Conservation (phyloP, 768 basidiomycete species). For the Psilocybe cyanescens region DNA sequence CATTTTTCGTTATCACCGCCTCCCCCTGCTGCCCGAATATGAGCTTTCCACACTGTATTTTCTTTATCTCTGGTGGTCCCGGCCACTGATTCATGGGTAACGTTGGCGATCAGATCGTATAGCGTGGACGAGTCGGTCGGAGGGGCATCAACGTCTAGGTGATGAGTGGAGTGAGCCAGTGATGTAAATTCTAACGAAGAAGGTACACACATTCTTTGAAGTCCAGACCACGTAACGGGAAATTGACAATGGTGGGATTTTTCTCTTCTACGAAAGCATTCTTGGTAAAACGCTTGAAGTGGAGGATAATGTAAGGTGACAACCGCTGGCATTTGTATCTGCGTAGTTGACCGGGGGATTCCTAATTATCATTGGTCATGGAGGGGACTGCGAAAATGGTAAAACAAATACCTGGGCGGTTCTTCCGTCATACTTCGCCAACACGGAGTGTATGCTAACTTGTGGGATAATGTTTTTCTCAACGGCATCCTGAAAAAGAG, state of each 20-base stretch:
- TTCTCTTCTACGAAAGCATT: slow-evolving; percentile 98
- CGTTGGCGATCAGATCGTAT: slow-evolving; percentile 96
- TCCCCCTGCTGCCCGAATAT: slow-evolving; percentile 75
- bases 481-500: slow-evolving; percentile 92
- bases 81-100: slow-evolving; percentile 92
- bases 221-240: slow-evolving; percentile 91
- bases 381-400: not conserved
- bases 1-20: slow-evolving; percentile 89
- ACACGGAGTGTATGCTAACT: slow-evolving; percentile 86
- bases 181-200: slow-evolving; percentile 25
- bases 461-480: slow-evolving; percentile 99
- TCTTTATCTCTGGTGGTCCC: slow-evolving; percentile 95
- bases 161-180: slow-evolving; percentile 25
- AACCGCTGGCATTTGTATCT: slow-evolving; percentile 89
- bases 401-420: slow-evolving; percentile 73
- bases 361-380: slow-evolving; percentile 49
- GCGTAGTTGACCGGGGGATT: slow-evolving; percentile 82
- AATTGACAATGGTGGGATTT: slow-evolving; percentile 98
- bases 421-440: slow-evolving; percentile 92
- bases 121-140: slow-evolving; percentile 61
- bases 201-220: slow-evolving; percentile 82
- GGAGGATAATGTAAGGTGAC: slow-evolving; percentile 91
- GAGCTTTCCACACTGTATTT: slow-evolving; percentile 91
- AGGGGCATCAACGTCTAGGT: slow-evolving; percentile 77
- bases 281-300: slow-evolving; percentile 96